Base-by-base conservation (phyloP, 108 stramenopile genomes). In the Pseudonitzschia delicatissima region DNA sequence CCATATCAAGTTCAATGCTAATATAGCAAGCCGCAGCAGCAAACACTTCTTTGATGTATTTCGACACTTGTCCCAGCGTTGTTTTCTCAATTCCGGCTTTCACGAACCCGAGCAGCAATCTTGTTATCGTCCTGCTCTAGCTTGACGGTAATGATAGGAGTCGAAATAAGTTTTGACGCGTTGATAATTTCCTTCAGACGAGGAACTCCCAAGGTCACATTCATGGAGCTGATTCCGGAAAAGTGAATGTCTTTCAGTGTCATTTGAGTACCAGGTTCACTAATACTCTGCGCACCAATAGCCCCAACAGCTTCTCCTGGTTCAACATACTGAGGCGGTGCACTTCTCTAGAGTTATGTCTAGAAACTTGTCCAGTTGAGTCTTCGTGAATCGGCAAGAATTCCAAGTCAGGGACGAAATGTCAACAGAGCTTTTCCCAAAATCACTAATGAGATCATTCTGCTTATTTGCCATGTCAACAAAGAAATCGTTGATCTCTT, bases 131-230 rank as follows among this genome's bases (percentile, higher is more conserved):
- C 85, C 57, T 84, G 86, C 17, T 93, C 83, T 12, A 99, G 79
- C 61, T 86, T 76, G 0, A 94, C 98, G 34, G 97, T 97, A 73
- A 99, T 98, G 76, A 99, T 99, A 23, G 98, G 98, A n/a, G 98
- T 99, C n/a, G 96, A 96, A 64, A 99, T 98, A 11, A 78, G 68
- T 69, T 98, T 97, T 51, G 94, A 91, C 15, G 96, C 98, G 70
- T 99, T 99, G 73, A 99, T 99, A 68, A 99, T 99, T 77, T 99
- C 98, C 74, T 96, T 97, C 36, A 99, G 65, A 8, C 98, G 94
- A 25, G 98, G 98, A 63, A 99, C 98, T 33, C 98, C 98, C 25
- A 99, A 90, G 2, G 98, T 99, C 1, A 99, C 98, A 79, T 99
- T 98, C 98, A 99, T 99, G 25, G 89, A 91, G 50, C 97, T 97